phyloP scores from a whole-genome alignment of 495 filamentous ascomycete genomes.

The Penicillium bialowiezense region DNA sequence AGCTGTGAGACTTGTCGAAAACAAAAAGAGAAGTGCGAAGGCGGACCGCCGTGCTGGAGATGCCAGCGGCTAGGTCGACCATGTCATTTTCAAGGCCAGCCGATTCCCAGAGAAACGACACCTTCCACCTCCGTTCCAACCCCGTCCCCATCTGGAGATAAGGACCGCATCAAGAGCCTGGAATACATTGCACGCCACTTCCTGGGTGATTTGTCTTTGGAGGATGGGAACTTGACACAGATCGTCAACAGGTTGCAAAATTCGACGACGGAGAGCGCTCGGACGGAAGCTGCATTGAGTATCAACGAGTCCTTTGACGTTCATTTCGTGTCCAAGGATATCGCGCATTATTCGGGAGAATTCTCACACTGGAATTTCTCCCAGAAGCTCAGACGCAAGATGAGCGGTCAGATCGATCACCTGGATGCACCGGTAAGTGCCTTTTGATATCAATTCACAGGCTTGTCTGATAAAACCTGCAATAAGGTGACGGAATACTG shows the following conservation, averaged over 20 bases:
- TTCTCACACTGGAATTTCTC: slow-evolving; percentile 49
- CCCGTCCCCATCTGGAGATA: background rate
- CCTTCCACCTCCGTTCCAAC: slow-evolving; percentile 11
- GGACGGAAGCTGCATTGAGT: slow-evolving; percentile 2
- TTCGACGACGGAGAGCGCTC: background rate
- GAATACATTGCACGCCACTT: slow-evolving; percentile 17
- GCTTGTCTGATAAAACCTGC: background rate
- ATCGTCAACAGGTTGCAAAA: slow-evolving; percentile 11
- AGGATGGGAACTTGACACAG: slow-evolving; percentile 11
- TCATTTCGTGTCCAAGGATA: slow-evolving; percentile 40
- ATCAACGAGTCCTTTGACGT: slow-evolving; percentile 33
- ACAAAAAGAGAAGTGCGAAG: slow-evolving; percentile 48
- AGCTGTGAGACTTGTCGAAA: slow-evolving; percentile 44
- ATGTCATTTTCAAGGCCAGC: slow-evolving; percentile 38
- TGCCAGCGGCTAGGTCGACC: slow-evolving; percentile 41
- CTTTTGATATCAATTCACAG: background rate
- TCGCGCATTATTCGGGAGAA: slow-evolving; percentile 48
- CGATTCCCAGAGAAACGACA: slow-evolving; percentile 20
- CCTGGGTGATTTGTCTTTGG: slow-evolving; percentile 16
- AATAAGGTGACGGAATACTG: slow-evolving; percentile 44
- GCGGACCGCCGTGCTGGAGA: slow-evolving; percentile 43
- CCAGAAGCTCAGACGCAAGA: slow-evolving; percentile 41
- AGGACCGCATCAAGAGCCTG: slow-evolving; percentile 7
- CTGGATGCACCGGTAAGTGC: slow-evolving; percentile 27
- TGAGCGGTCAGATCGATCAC: slow-evolving; percentile 32